These are phyloP conservation scores for Magnusiomyces magnusii DNA, from an alignment of 1,139 yeast species.

Conservation along the genomic window DNA sequence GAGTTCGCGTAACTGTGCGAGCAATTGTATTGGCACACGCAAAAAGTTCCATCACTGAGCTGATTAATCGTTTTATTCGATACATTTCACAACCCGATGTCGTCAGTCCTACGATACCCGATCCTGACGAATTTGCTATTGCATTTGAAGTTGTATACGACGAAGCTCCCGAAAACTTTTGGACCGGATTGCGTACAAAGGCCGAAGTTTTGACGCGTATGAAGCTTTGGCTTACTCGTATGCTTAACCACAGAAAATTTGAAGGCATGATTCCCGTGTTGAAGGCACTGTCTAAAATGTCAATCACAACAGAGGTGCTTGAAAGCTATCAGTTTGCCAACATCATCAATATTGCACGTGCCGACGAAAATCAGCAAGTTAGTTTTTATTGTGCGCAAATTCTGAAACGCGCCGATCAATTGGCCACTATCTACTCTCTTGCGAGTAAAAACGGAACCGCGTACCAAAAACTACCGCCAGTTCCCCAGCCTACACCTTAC, in stretches of 20 bases:
- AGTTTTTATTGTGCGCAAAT: constrained; percentile 5
- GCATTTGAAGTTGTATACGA: constrained; percentile 20
- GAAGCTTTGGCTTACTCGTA: constrained; percentile 27
- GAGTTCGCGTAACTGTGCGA: not conserved
- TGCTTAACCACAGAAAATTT: constrained; percentile 17
- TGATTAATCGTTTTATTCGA: not conserved
- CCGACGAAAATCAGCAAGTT: constrained; percentile 16
- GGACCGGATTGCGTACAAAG: constrained; percentile 20
- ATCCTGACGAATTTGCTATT: constrained; percentile 24
- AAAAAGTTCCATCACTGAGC: not conserved
- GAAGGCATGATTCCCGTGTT: constrained; percentile 19
- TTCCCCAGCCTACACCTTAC: not conserved
- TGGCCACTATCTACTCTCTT: constrained; percentile 7
- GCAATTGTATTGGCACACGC: not conserved
- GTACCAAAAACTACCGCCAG: not conserved
- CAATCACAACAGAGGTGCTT: constrained; percentile 21
- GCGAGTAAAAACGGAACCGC: not conserved
- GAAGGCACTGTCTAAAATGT: constrained; percentile 20
- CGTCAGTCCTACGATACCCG: constrained; percentile 4
- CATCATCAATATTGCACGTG: constrained; percentile 17
- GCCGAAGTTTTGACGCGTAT: constrained; percentile 23
- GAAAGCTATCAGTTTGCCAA: constrained; percentile 23
- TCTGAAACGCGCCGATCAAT: constrained; percentile 8
- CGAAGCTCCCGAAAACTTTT: constrained; percentile 22
- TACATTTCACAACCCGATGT: not conserved